Conservation (phyloP, 1,284 basidiomycete species). For the Prillingera fragicola region DNA sequence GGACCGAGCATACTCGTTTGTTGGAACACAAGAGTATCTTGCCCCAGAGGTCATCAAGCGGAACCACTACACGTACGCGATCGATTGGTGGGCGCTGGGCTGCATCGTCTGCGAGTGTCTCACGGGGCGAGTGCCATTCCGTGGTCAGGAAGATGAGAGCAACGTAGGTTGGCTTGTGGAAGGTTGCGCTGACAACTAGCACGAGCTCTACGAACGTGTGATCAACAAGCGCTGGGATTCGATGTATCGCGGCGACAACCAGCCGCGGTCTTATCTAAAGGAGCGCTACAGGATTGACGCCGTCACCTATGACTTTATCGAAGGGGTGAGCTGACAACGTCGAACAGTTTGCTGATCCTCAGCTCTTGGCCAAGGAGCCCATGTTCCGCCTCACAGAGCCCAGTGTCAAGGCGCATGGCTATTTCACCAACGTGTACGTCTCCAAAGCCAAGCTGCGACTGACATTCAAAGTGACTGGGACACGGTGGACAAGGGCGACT, state of each 20-base stretch:
- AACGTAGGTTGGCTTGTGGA: slow-evolving; percentile 3
- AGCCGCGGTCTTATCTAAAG: slow-evolving; percentile 12
- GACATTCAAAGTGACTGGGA: slow-evolving; percentile 32
- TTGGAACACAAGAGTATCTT: slow-evolving; percentile 81
- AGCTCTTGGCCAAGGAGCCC: slow-evolving; percentile 89
- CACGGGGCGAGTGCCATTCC: slow-evolving; percentile 39
- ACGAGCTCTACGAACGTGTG: slow-evolving; percentile 18
- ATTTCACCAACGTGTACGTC: slow-evolving; percentile 89
- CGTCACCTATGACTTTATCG: slow-evolving; percentile 89
- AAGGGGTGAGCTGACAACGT: slow-evolving; percentile 61
- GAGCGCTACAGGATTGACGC: slow-evolving; percentile 63
- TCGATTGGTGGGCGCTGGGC: slow-evolving; percentile 97
- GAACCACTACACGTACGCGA: slow-evolving; percentile 83
- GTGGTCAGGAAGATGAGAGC: slow-evolving; percentile 17
- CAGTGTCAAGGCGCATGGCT: slow-evolving; percentile 81
- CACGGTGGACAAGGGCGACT: slow-evolving; percentile 31
- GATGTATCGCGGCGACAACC: slow-evolving; percentile 23
- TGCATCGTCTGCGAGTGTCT: slow-evolving; percentile 93
- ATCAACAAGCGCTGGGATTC: slow-evolving; percentile 37
- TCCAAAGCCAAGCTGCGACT: background rate
- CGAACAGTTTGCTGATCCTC: slow-evolving; percentile 10
- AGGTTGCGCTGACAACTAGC: slow-evolving; percentile 4
- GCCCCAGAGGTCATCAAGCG: slow-evolving; percentile 89
- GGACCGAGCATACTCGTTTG: slow-evolving; percentile 24
- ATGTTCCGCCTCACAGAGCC: slow-evolving; percentile 80